Base-by-base conservation (phyloP, 495 filamentous ascomycete species). In the Neurospora africana region DNA sequence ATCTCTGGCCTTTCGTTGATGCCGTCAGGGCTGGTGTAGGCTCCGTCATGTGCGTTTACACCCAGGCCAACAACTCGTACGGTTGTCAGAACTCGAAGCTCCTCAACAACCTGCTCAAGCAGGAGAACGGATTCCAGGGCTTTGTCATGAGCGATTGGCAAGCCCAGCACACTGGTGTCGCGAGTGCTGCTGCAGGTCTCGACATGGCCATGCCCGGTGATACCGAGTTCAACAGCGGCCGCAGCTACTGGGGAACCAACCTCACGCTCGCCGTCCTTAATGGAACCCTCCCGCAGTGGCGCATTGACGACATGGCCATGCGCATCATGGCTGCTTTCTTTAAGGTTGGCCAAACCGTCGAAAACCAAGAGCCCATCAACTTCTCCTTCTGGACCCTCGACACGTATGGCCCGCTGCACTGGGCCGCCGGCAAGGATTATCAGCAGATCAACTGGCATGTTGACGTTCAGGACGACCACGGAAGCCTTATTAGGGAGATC, bases 201-300 rank as follows among this genome's bases (percentile, higher is more conserved):
- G 95, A 99, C 78, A 96, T 97, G 94, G 88, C 89, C 11, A 98
- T 98, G 94, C 94, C 95, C 44, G 95, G 95, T 73, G 95, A 99
- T 76, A 87, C 90, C 8, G 72, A 78, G 40, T 95, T 97, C 79
- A 86, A 91, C 76, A 89, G 86, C 33, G 92, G 89, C 30, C 81
- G 82, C 67, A 91, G 91, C 30, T 97, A 85, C 84, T 98, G 91
- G 91, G 95, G 95, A 17, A 82, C 90, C 35, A 98, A 97, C 81
- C 85, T 98, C 72, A 86, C 95, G 0, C 79, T 94, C 68, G 91
- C 91, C 7, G 91, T 97, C 10, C 82, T 97, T 71, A 99, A 99
- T 78, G 94, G 94, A 23, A 95, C 93, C 2, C 84, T 97, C 65
- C 95, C 95, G 0, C 89, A 93, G 78, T 98, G 92, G 89, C 91